A percentile compares a stretch with the other conserved stretches of the same genome.
Evolutionary conservation across 208 protist species (phyloP).

Genomic region (Leishmania guyanensis): DNA sequence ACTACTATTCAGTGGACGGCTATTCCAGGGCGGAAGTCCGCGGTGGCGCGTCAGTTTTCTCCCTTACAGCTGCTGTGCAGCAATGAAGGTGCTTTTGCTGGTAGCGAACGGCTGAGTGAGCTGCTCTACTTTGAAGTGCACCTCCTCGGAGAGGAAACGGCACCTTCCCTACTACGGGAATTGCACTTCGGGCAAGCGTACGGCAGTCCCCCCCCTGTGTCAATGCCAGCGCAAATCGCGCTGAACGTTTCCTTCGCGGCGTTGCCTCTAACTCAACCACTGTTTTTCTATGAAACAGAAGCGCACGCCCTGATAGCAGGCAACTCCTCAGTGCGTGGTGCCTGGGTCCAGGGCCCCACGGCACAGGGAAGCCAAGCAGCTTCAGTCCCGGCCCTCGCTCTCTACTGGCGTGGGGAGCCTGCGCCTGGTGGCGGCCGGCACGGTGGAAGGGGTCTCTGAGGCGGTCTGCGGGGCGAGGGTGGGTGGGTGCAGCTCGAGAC

Average conservation of each 20-base stretch:
- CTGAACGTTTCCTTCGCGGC: too few species aligned
- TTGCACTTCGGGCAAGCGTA: too few species aligned
- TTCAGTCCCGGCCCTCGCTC: too few species aligned
- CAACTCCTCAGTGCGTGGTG: neutral
- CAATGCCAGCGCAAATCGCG: too few species aligned
- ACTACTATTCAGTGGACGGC: conserved; percentile 25
- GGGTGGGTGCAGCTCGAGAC: neutral
- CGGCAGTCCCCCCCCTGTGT: too few species aligned
- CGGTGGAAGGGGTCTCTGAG: neutral
- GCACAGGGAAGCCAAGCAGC: neutral
- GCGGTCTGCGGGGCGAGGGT: neutral
- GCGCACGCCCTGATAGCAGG: neutral
- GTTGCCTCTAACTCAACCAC: neutral
- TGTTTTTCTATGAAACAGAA: neutral
- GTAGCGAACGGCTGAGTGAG: conserved; percentile 34
- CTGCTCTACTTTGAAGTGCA: conserved; percentile 12
- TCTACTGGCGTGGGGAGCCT: too few species aligned
- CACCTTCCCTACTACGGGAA: too few species aligned
- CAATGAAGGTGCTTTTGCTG: conserved; percentile 27
- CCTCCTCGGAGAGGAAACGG: too few species aligned
- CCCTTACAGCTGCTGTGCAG: conserved; percentile 35
- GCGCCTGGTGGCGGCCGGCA: neutral
- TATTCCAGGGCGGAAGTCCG: conserved; percentile 31
- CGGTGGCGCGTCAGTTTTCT: conserved; percentile 32
- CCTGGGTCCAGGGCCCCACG: neutral